Conservation (phyloP, 140 eudicot species). For the Cichorium intybus region DNA sequence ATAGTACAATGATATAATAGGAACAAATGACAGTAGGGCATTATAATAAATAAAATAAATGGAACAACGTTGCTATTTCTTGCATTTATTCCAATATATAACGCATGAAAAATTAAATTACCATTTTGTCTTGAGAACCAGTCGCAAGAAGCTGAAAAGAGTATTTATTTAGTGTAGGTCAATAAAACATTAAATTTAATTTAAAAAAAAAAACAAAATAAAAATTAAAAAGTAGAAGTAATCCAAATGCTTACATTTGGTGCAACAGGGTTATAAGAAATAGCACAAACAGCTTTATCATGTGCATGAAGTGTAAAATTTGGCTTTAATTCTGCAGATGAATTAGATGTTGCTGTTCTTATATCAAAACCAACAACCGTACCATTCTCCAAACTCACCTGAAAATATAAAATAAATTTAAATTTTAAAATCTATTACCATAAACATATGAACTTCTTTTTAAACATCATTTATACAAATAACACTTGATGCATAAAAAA, state of each 20-base stretch:
- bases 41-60: too few relatives aligned
- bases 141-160: conserved; percentile 79
- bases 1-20: too few relatives aligned
- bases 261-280: conserved; percentile 57
- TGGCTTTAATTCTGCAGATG: conserved; percentile 53
- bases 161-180: conserved; percentile 8
- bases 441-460: not conserved
- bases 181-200: conserved; percentile 3
- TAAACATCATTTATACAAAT: not conserved
- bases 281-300: conserved; percentile 76
- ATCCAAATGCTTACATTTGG: conserved; percentile 58
- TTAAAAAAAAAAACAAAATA: not conserved
- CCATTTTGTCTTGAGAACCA: conserved; percentile 91
- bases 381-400: conserved; percentile 93
- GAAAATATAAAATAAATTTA: conserved; percentile 19
- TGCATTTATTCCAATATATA: not conserved
- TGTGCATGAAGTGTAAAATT: conserved; percentile 87
- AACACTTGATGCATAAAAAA: not conserved
- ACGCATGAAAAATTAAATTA: conserved; percentile 18
- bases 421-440: not conserved
- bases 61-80: not conserved
- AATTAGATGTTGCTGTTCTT: conserved; percentile 54
- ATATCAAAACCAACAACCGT: conserved; percentile 78
- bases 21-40: too few relatives aligned
- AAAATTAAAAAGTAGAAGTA: not conserved